Base-by-base conservation (phyloP, 345 rosid genomes). In the Populus tremula region DNA sequence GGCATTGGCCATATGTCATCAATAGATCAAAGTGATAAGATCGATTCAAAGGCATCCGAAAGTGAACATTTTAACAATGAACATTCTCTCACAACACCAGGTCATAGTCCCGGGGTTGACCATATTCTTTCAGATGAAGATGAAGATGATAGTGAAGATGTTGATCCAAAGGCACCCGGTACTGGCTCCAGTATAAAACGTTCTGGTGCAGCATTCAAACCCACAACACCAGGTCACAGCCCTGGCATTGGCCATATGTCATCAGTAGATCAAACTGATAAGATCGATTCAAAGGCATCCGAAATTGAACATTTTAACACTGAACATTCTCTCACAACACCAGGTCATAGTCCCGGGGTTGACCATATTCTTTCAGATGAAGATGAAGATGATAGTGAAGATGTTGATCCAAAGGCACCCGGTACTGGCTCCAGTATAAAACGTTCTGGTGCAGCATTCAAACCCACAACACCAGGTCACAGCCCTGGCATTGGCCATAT, bases 261-360 rank as follows among this genome's bases (percentile, higher is more conserved):
- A 21, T 68, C 49, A 9, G 53, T 10, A 11, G 71, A n/a, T 20
- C 17, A 39, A 2, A 38, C 1, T 23, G 8, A 38, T 39, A 36
- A 12, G 14, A 31, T 5, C 0, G 23, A 35, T 18, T 10, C 25
- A 13, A 66, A 6, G 5, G 25, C 10, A 39, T 14, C 23, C 29
- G 21, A 27, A 13, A 8, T 39, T 39, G 41, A 39, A 39, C 2
- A 8, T 8, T 39, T 0, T 31, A 39, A 4, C 47, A 23, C 1
- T 45, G 16, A 65, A 31, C 6, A 29, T 65, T 65, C 78, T 43
- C 1, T 11, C 49, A 45, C 88, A 2, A 59, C 73, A 54, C 92
- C 91, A 1, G 87, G 88, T 18, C 89, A 84, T 73, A 88, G 90
- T 78, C 90, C 88, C 2, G 92, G 89, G 2, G 69, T 85, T 43